Conservation (phyloP, 2,329 filamentous ascomycete species). For the Colletotrichum cereale region DNA sequence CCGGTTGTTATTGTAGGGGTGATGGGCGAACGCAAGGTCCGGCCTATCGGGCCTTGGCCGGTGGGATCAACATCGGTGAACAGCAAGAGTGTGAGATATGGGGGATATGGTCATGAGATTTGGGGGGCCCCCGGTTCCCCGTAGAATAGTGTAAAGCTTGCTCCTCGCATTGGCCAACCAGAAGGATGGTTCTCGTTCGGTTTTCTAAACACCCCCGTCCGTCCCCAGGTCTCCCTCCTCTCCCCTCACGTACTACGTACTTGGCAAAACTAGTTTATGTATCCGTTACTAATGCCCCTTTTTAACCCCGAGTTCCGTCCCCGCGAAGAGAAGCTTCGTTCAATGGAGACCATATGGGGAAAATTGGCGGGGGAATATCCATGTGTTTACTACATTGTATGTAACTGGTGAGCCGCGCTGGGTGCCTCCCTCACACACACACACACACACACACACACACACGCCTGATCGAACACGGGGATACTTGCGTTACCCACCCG, state of each 20-base stretch:
- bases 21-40: slow-evolving; percentile 4
- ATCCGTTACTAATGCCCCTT: neutral
- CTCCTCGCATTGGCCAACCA: slow-evolving; percentile 28
- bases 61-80: neutral
- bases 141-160: slow-evolving; percentile 35
- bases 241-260: too few species aligned
- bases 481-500: neutral
- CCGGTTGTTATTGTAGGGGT: slow-evolving; percentile 2
- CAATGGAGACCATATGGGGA: slow-evolving; percentile 27
- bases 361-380: slow-evolving; percentile 26
- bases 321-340: slow-evolving; percentile 33
- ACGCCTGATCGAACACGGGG: neutral
- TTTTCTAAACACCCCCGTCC: neutral
- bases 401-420: neutral
- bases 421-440: neutral
- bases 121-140: neutral
- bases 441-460: neutral
- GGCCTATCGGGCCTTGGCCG: slow-evolving; percentile 34
- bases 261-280: neutral
- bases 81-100: neutral
- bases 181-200: slow-evolving; percentile 8
- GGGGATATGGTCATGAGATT: slow-evolving; percentile 6
- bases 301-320: slow-evolving; percentile 17
- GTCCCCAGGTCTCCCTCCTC: too few species aligned
- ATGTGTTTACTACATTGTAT: too few species aligned